Evolutionary conservation across 371 early-diverging fungal genomes (phyloP).

Genomic region (Capillidium rhysosporum): DNA sequence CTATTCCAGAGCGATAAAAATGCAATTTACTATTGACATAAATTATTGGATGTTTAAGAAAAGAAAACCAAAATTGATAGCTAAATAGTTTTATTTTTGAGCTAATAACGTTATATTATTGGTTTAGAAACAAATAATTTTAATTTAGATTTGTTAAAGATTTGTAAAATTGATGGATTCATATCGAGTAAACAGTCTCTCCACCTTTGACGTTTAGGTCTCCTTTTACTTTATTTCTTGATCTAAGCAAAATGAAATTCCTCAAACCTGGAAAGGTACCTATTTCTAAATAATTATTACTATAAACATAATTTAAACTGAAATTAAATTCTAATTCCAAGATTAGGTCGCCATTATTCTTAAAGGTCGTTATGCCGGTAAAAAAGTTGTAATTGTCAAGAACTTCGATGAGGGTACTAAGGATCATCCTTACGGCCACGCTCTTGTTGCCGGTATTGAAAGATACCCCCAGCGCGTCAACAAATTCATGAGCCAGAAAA

Average conservation of each 20-base stretch:
- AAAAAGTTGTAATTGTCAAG: conserved; percentile 98
- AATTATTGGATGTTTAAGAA: too few species aligned
- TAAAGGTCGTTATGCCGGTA: conserved; percentile 94
- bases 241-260: conserved; percentile 10
- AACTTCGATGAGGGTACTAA: conserved; percentile 78
- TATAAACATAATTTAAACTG: neutral
- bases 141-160: too few species aligned
- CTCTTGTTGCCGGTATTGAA: conserved; percentile 92
- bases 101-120: too few species aligned
- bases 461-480: conserved; percentile 91
- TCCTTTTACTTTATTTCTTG: neutral
- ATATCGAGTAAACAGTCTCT: too few species aligned
- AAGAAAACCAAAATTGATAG: too few species aligned
- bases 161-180: too few species aligned
- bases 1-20: too few species aligned
- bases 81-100: too few species aligned
- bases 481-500: conserved; percentile 82
- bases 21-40: too few species aligned
- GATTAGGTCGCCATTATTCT: conserved; percentile 89
- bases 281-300: neutral
- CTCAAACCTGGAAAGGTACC: conserved; percentile 13
- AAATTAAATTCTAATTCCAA: neutral
- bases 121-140: too few species aligned
- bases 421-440: conserved; percentile 90
- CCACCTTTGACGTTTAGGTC: too few species aligned